Evolutionary conservation across 2,329 filamentous ascomycete genomes (phyloP).

Genomic region (Pseudogymnoascus sp.): DNA sequence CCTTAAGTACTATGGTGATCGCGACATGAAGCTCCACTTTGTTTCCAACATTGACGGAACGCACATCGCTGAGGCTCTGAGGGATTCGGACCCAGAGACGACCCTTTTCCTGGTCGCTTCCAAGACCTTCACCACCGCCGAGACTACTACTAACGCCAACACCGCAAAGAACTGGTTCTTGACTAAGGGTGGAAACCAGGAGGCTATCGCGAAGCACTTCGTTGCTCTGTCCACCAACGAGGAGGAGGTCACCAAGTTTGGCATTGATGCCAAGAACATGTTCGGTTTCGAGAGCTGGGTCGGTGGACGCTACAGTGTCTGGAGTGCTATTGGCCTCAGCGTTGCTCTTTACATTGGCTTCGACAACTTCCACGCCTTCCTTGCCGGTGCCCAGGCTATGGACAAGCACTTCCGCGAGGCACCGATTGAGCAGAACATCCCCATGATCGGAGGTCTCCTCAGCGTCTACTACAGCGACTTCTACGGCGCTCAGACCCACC

Average conservation of each 20-base stretch:
- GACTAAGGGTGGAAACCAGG: constrained; percentile 65
- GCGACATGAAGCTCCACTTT: constrained; percentile 85
- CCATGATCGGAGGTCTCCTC: constrained; percentile 80
- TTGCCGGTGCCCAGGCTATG: constrained; percentile 91
- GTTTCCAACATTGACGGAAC: constrained; percentile 99
- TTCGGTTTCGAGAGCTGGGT: constrained; percentile 99
- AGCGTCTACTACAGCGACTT: constrained; percentile 99
- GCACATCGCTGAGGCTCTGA: constrained; percentile 89
- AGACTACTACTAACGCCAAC: constrained; percentile 96
- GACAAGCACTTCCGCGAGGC: constrained; percentile 95
- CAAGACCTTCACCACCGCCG: constrained; percentile 98
- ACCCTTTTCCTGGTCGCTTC: constrained; percentile 98
- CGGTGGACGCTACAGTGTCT: constrained; percentile 95
- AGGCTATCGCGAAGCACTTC: constrained; percentile 95
- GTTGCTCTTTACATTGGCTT: constrained; percentile 92
- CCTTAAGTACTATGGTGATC: constrained; percentile 85
- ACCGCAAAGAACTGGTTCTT: constrained; percentile 97
- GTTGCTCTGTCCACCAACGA: constrained; percentile 96
- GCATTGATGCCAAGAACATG: constrained; percentile 99
- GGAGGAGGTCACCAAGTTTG: constrained; percentile 92
- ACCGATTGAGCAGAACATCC: constrained; percentile 90
- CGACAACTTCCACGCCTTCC: constrained; percentile 96
- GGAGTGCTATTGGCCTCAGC: constrained; percentile 95
- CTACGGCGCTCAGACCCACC: constrained; percentile 94
- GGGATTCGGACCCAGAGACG: constrained; percentile 84